A percentile compares a stretch with the other conserved stretches of the same genome.
Conservation (phyloP, 2,329 filamentous ascomycete species). For the Sclerotiophoma versabilis region DNA sequence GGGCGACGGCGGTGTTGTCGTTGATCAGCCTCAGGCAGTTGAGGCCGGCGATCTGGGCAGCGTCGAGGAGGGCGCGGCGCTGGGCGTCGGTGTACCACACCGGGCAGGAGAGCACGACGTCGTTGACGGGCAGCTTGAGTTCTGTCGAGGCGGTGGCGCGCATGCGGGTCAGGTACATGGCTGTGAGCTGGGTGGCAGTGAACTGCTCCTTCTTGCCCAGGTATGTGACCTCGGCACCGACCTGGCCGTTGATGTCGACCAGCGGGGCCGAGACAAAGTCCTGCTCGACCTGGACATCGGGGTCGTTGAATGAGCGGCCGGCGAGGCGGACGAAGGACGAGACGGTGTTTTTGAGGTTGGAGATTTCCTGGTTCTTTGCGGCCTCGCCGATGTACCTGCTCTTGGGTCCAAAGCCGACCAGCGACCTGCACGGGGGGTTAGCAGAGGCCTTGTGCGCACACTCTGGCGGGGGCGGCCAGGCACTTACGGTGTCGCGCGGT, state of each 20-base stretch:
- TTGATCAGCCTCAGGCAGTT: conserved; percentile 96
- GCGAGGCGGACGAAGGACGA: conserved; percentile 89
- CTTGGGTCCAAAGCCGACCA: conserved; percentile 95
- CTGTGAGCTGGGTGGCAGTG: conserved; percentile 89
- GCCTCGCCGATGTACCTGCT: conserved; percentile 92
- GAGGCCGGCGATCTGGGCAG: conserved; percentile 89
- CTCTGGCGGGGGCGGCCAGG: conserved; percentile 18
- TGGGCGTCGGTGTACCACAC: conserved; percentile 97
- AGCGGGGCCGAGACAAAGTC: conserved; percentile 86
- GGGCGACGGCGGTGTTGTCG: conserved; percentile 93
- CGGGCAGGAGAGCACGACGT: conserved; percentile 92
- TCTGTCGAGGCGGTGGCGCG: conserved; percentile 86
- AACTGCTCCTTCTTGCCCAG: conserved; percentile 94
- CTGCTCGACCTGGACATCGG: conserved; percentile 92
- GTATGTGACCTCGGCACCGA: conserved; percentile 92
- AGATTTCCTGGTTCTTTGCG: conserved; percentile 98
- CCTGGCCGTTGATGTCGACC: conserved; percentile 90
- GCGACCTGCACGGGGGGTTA: conserved; percentile 61
- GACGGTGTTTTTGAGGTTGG: conserved; percentile 99
- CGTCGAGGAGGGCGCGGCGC: conserved; percentile 87
- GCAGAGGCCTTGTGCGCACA: conserved; percentile 9
- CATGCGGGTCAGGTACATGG: conserved; percentile 96
- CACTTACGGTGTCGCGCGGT: conserved; percentile 95
- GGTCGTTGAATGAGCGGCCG: conserved; percentile 85
- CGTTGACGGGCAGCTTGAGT: conserved; percentile 87